Percentiles rank a stretch among this genome's conserved stretches.
Conservation (phyloP, 2,329 filamentous ascomycete species). For the Scedosporium boydii region DNA sequence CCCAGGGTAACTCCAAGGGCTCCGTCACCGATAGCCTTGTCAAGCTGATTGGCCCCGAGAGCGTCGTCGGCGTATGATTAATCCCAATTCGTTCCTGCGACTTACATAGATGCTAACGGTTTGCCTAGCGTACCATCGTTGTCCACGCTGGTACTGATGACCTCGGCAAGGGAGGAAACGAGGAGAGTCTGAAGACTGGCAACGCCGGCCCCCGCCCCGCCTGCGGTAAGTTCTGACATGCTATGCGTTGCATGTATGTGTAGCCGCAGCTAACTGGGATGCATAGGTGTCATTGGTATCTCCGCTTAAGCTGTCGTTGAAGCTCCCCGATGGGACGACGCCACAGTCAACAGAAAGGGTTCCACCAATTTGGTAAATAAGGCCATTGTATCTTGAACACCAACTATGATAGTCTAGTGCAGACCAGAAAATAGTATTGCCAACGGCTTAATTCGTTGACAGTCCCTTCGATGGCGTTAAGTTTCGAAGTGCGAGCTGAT, state of each 20-base stretch:
- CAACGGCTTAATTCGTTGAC: neutral
- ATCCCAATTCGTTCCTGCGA: slow-evolving; percentile 10
- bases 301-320: slow-evolving; percentile 45
- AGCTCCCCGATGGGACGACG: neutral
- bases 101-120: slow-evolving; percentile 8
- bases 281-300: slow-evolving; percentile 76
- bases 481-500: neutral
- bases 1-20: slow-evolving; percentile 81
- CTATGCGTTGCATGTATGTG: neutral
- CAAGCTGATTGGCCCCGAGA: slow-evolving; percentile 94
- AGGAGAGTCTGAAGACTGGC: slow-evolving; percentile 97
- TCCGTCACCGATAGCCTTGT: slow-evolving; percentile 69
- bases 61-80: slow-evolving; percentile 73
- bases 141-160: slow-evolving; percentile 94
- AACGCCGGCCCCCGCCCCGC: slow-evolving; percentile 90
- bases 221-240: slow-evolving; percentile 61
- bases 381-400: neutral
- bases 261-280: slow-evolving; percentile 9
- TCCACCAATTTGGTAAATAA: neutral
- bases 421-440: neutral
- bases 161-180: slow-evolving; percentile 82
- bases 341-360: neutral
- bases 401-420: neutral
- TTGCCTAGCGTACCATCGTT: slow-evolving; percentile 74
- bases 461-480: neutral